A percentile compares a stretch with the other conserved stretches of the same genome.
Evolutionary conservation across 2,329 filamentous ascomycete genomes (phyloP).

Genomic region (Pyrenophora teres): DNA sequence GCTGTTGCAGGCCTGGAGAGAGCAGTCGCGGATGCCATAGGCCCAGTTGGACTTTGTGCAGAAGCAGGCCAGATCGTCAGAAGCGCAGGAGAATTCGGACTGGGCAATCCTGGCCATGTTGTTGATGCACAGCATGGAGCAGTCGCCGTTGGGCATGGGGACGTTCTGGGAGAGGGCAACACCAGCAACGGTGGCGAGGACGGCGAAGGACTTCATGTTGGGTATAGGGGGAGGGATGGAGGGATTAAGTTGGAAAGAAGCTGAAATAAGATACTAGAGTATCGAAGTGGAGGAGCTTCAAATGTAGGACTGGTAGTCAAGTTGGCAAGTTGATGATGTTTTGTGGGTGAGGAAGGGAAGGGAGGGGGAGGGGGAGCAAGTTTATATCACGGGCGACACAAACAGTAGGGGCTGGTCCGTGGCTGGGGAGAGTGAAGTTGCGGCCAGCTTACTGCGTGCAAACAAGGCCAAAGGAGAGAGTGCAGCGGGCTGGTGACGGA

Average conservation of each 20-base stretch:
- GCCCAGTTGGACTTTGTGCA: slow-evolving; percentile 53
- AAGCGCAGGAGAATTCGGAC: slow-evolving; percentile 47
- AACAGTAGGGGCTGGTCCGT: slow-evolving; percentile 12
- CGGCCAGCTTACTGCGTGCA: slow-evolving; percentile 9
- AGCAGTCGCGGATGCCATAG: slow-evolving; percentile 56
- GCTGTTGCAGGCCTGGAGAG: slow-evolving; percentile 47
- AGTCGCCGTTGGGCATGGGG: slow-evolving; percentile 20
- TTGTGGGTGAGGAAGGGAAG: slow-evolving; percentile 11
- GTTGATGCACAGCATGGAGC: slow-evolving; percentile 50
- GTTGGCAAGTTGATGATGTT: slow-evolving; percentile 14
- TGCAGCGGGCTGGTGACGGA: slow-evolving; percentile 11
- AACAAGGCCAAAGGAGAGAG: slow-evolving; percentile 6
- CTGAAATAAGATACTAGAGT: slow-evolving; percentile 16
- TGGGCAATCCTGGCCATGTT: slow-evolving; percentile 53
- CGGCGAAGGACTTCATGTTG: slow-evolving; percentile 48
- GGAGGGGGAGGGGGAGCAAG: slow-evolving; percentile 1
- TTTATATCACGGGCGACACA: slow-evolving; percentile 25
- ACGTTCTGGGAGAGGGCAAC: slow-evolving; percentile 44
- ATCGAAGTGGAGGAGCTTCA: slow-evolving; percentile 14
- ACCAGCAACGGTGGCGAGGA: slow-evolving; percentile 43
- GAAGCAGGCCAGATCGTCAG: slow-evolving; percentile 49
- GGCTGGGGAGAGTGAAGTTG: slow-evolving; percentile 22
- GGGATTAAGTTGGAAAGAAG: slow-evolving; percentile 22
- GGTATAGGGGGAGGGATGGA: slow-evolving; percentile 15
- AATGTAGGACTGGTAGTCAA: slow-evolving; percentile 14